These are phyloP conservation scores for Chlamydomonas sp. DNA, from an alignment of 139 green algal species.

Conservation along the genomic window DNA sequence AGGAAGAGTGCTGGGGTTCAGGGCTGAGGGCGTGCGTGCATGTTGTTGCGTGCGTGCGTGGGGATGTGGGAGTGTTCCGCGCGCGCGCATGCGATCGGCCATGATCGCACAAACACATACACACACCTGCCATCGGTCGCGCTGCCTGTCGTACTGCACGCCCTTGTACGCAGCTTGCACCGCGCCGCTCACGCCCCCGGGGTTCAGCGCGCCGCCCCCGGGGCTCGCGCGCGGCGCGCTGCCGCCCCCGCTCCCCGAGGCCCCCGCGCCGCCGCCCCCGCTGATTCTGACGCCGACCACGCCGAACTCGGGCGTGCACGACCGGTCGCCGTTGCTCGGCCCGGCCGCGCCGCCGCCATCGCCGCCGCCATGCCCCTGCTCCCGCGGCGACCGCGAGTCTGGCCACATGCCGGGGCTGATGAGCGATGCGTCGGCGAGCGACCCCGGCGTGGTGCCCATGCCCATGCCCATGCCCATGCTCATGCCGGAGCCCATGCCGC, in stretches of 20 bases:
- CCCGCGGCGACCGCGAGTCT: conserved; percentile 10
- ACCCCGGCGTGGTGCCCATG: background rate
- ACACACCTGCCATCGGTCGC: conserved; percentile 19
- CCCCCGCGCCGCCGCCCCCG: background rate
- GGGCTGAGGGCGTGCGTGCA: no score
- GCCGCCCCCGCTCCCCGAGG: background rate
- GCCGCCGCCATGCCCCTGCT: background rate
- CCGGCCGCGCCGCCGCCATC: background rate
- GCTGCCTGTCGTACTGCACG: conserved; percentile 30
- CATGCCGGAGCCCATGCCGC: no score
- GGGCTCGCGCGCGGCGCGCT: background rate
- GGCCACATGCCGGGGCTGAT: conserved; percentile 13
- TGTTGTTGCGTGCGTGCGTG: no score
- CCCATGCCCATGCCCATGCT: conserved; percentile 1
- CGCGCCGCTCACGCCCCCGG: no score
- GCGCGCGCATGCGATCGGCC: no score
- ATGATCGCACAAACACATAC: no score
- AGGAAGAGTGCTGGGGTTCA: no score
- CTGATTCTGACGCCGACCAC: no score
- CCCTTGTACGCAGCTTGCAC: conserved; percentile 38
- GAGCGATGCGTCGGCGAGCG: no score
- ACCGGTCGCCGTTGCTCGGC: background rate
- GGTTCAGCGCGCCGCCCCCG: background rate
- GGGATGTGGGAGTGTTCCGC: no score
- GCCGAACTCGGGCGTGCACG: no score